phyloP scores from a whole-genome alignment of 768 basidiomycete species.

The Termitomyces sp. region DNA sequence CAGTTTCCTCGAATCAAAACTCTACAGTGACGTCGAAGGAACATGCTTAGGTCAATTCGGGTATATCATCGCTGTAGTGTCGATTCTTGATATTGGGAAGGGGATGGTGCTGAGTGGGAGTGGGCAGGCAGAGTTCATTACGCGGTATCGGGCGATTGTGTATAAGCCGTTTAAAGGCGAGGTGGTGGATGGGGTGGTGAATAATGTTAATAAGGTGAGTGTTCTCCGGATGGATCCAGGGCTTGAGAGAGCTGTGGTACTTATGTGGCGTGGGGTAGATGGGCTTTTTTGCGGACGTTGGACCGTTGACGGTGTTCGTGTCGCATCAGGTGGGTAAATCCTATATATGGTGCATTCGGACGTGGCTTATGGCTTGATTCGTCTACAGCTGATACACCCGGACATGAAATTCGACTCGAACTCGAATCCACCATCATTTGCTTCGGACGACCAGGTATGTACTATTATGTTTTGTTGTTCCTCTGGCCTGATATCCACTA shows the following conservation, averaged over 20 bases:
- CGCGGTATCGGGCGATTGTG: constrained; percentile 92
- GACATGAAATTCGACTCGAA: constrained; percentile 96
- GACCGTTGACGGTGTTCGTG: constrained; percentile 91
- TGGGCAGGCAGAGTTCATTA: constrained; percentile 95
- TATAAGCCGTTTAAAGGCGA: constrained; percentile 99
- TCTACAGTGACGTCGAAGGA: constrained; percentile 95
- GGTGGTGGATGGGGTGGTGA: constrained; percentile 94
- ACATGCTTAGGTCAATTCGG: constrained; percentile 96
- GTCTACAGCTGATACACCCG: constrained; percentile 80
- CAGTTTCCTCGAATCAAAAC: constrained; percentile 87
- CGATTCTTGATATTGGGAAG: constrained; percentile 87
- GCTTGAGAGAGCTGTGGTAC: neutral
- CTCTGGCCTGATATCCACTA: neutral
- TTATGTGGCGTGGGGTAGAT: constrained; percentile 51
- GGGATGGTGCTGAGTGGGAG: constrained; percentile 90
- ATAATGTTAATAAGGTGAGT: constrained; percentile 90
- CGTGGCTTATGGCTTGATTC: neutral
- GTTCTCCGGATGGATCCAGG: neutral
- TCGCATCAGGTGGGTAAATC: constrained; percentile 77
- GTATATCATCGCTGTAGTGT: constrained; percentile 90
- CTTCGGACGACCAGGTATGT: constrained; percentile 80
- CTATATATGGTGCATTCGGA: neutral
- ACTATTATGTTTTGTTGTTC: neutral
- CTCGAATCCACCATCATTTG: constrained; percentile 94
- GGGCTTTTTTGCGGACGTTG: constrained; percentile 98